Base-by-base conservation (phyloP, 768 basidiomycete species). In the Gelatoporia subvermispora region DNA sequence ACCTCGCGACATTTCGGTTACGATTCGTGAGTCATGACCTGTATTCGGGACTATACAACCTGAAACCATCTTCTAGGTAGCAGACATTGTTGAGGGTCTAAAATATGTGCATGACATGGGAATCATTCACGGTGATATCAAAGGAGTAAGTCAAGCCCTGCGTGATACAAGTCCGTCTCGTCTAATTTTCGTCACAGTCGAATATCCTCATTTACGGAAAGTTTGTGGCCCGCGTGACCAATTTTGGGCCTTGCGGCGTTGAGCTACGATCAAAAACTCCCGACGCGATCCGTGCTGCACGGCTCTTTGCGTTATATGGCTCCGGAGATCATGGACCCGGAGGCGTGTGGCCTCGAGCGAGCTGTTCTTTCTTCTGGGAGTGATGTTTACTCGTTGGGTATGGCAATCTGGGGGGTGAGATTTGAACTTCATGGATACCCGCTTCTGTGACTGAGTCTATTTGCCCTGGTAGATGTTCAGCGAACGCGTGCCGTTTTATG, bases 121-220 rank as follows among this genome's bases (percentile, higher is more conserved):
- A 31, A 48, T 64, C 10, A 37, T 64, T 13, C 62, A 64, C 45
- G 59, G 59, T 0, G 60, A 60, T 28, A 20, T 64, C 15, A 60
- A 61, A 45, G 55, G 48, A 3, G 62, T 58, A 39, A 23, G 59
- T 54, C 9, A 35, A 3, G 38, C 22, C 35, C 21, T 13, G 21
- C 20, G n/a, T n/a, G n/a, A n/a, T n/a, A n/a, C n/a, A n/a, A n/a
- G n/a, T n/a, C n/a, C n/a, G n/a, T n/a, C n/a, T n/a, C n/a, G n/a
- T n/a, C n/a, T n/a, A n/a, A n/a, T n/a, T n/a, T n/a, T n/a, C n/a
- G n/a, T 17, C 24, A 34, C 28, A 62, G 60, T 38, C 45, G 17
- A 64, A 64, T 24, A 53, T 64, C 13, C 37, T 62, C 10, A 49
- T 64, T 15, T 49, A 58, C 41, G 48, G 53, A 11, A 41, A 41